Evolutionary conservation across 164 flowering plant species (phyloP), one percentile per base, ranked within the genome.

Genomic region (Tinospora cordifolia): DNA sequence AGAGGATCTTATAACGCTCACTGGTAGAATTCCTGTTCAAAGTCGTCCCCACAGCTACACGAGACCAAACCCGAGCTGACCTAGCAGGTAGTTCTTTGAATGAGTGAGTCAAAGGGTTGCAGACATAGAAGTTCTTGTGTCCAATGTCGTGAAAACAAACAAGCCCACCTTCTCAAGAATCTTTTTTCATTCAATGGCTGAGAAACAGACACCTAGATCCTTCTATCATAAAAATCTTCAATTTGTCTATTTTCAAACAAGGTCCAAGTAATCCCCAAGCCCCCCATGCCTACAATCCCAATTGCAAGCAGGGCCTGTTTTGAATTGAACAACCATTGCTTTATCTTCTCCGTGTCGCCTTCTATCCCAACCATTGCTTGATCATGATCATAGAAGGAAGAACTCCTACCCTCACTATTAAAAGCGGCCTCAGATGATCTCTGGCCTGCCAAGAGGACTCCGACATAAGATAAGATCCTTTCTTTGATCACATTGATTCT

Each of bases 121-220:
- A 87, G 8, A 93, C 86, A 68, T 79, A 90, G 79, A 91, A 90
- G 76, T 85, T 85, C 68, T 86, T 74, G 67, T 91, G 90, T 26
- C 90, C 87, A 63, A 90, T 85, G 64, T 93, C 96, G 54, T 86
- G 84, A 70, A 91, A 90, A 73, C 98, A 93, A 25, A 93, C 85
- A 24, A 93, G 87, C 38, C 98, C 98, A 44, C 97, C 96, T 8
- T 95, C 93, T 14, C 97, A 94, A 73, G 98, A n/a, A n/a, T n/a
- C 58, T 51, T 36, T 17, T 44, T 17, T 36, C 40, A 36, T 63
- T 36, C 40, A 63, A n/a, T 36, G 66, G 36, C 38, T 36, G n/a
- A 3, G 66, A 63, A 6, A 63, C 19, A 34, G 66, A 36, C 19
- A 63, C 66, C 66, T 44, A 63, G 8, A 63, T 63, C 38, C 66